Evolutionary conservation across 2,329 filamentous ascomycete species (phyloP).

Genomic region (Pestalotiopsis sp.): DNA sequence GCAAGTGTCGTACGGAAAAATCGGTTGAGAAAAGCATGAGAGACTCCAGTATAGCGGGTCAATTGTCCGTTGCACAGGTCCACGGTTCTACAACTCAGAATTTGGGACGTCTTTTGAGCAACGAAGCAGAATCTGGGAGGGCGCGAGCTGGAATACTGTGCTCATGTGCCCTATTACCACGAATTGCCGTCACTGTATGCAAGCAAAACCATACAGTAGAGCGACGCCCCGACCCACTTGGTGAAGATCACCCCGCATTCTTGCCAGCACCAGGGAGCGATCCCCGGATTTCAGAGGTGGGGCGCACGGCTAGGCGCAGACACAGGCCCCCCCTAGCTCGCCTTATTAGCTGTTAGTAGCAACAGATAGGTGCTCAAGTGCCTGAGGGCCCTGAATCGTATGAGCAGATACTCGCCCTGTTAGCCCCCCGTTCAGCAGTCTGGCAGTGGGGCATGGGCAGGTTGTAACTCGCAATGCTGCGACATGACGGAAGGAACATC

Average conservation of each 20-base stretch:
- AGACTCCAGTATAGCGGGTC: not conserved
- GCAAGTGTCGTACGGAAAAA: not conserved
- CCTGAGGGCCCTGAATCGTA: conserved; percentile 11
- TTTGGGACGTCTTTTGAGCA: not conserved
- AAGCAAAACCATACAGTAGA: not conserved
- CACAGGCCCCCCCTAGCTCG: not conserved
- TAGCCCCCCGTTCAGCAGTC: not conserved
- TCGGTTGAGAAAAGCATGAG: not conserved
- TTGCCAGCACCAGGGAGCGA: not conserved
- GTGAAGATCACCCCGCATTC: conserved; percentile 13
- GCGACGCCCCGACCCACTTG: not conserved
- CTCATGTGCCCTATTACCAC: not conserved
- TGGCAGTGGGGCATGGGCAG: not conserved
- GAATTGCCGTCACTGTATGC: not conserved
- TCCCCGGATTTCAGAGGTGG: conserved; percentile 12
- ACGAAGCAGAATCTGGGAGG: not conserved
- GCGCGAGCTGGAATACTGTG: not conserved
- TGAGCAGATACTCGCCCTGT: not conserved
- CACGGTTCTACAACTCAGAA: not conserved
- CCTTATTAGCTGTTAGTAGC: not conserved
- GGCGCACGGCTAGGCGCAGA: not conserved
- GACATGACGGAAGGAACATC: conserved; percentile 14
- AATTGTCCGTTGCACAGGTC: not conserved
- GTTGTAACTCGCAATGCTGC: conserved; percentile 9
- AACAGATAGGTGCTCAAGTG: not conserved